These are phyloP conservation scores for Penicillium verhagenii DNA, from an alignment of 495 filamentous ascomycete species.

Conservation along the genomic window DNA sequence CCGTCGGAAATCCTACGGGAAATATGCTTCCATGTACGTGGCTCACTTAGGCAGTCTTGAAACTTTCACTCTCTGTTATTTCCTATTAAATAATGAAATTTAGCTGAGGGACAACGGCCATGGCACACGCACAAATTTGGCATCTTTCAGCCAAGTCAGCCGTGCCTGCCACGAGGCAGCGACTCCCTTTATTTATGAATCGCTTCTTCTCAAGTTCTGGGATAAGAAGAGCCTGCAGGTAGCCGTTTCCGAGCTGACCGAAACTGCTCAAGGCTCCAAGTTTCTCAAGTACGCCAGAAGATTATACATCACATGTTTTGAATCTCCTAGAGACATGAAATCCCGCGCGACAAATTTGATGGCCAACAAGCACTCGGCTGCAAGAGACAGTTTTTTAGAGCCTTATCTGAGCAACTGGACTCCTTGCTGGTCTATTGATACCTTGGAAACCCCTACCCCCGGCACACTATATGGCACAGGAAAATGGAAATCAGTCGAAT, in stretches of 20 bases:
- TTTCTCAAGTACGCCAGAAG: not conserved
- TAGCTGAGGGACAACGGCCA: not conserved
- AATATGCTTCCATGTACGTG: too few relatives aligned
- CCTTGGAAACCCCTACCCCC: too few relatives aligned
- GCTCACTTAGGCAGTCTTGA: too few relatives aligned
- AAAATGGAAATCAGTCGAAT: not conserved
- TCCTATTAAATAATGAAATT: not conserved
- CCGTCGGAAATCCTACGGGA: not conserved
- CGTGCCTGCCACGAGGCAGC: not conserved
- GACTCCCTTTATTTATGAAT: not conserved
- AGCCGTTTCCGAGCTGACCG: not conserved
- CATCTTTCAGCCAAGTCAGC: not conserved
- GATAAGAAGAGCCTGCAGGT: not conserved
- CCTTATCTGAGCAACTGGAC: not conserved
- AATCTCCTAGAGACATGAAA: not conserved
- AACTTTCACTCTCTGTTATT: not conserved
- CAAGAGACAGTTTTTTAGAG: not conserved
- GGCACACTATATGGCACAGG: not conserved
- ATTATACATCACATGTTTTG: not conserved
- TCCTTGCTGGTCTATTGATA: too few relatives aligned
- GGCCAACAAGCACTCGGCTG: not conserved
- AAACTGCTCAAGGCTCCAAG: not conserved
- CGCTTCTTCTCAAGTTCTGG: not conserved
- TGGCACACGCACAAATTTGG: not conserved
- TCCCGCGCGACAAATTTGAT: not conserved